phyloP scores from a whole-genome alignment of 495 filamentous ascomycete genomes.

The Aspergillus affinis region DNA sequence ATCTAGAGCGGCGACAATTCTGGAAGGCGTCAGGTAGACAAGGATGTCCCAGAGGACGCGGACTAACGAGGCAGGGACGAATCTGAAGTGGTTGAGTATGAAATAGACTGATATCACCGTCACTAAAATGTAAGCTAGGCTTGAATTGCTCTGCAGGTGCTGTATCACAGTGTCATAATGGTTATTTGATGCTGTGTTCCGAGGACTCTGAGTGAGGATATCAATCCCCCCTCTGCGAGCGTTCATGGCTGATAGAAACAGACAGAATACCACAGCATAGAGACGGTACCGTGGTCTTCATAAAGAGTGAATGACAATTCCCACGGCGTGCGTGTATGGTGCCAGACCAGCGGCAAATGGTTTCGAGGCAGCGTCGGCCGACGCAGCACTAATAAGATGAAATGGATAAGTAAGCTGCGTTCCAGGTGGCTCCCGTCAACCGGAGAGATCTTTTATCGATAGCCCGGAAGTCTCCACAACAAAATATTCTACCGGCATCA shows the following conservation, averaged over 20 bases:
- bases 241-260: constrained; percentile 40
- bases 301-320: constrained; percentile 12
- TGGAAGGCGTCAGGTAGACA: constrained; percentile 60
- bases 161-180: constrained; percentile 37
- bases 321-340: constrained; percentile 13
- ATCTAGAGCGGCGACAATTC: constrained; percentile 60
- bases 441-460: constrained; percentile 48
- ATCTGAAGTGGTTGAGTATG: constrained; percentile 32
- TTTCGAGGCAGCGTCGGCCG: background rate
- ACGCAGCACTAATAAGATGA: constrained; percentile 10
- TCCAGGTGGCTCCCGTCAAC: constrained; percentile 26
- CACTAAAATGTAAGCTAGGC: constrained; percentile 26
- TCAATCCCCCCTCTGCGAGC: constrained; percentile 36
- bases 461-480: constrained; percentile 30
- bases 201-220: constrained; percentile 34
- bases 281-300: constrained; percentile 22
- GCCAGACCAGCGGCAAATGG: constrained; percentile 2
- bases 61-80: constrained; percentile 28
- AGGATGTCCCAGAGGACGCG: constrained; percentile 58
- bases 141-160: constrained; percentile 28
- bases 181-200: constrained; percentile 26
- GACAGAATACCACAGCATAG: constrained; percentile 23
- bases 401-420: constrained; percentile 20
- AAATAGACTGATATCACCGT: constrained; percentile 26
- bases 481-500: constrained; percentile 27